phyloP scores from a whole-genome alignment of 2,329 filamentous ascomycete species.

The Hypoxylon sp. region DNA sequence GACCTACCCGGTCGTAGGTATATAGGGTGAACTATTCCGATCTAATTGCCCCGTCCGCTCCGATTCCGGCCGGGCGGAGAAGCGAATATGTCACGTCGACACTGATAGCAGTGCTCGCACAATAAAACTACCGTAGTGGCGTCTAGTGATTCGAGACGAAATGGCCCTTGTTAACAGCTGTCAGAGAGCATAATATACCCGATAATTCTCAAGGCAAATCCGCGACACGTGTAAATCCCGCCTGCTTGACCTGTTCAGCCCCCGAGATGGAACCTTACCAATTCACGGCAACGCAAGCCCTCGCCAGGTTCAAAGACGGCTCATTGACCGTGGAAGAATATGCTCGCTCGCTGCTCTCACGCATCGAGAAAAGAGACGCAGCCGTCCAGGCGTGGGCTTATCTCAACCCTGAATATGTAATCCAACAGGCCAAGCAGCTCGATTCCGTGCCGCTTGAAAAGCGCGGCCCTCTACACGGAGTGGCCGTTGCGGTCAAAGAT shows the following conservation, averaged over 20 bases:
- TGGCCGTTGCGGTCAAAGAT: constrained; percentile 67
- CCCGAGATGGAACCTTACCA: constrained; percentile 50
- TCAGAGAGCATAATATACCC: neutral
- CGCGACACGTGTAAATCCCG: neutral
- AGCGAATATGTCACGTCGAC: neutral
- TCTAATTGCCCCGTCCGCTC: constrained; percentile 12
- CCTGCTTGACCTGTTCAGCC: neutral
- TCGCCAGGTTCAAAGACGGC: constrained; percentile 55
- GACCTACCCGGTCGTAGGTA: constrained; percentile 22
- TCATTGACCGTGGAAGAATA: constrained; percentile 62
- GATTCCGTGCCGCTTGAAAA: constrained; percentile 60
- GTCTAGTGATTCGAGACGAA: neutral
- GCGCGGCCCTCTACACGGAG: constrained; percentile 65
- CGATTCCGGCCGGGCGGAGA: constrained; percentile 27
- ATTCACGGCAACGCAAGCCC: constrained; percentile 59
- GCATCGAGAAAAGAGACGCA: constrained; percentile 57
- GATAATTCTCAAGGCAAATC: neutral
- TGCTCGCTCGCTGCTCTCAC: constrained; percentile 58
- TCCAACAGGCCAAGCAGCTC: constrained; percentile 61
- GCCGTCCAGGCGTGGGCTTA: constrained; percentile 62
- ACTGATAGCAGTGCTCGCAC: neutral
- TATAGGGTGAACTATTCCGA: constrained; percentile 24
- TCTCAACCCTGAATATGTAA: constrained; percentile 58
- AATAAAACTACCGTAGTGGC: neutral
- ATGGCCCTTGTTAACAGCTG: neutral